Evolutionary conservation across 2,329 filamentous ascomycete genomes (phyloP).

Genomic region (Aspergillus tanneri): DNA sequence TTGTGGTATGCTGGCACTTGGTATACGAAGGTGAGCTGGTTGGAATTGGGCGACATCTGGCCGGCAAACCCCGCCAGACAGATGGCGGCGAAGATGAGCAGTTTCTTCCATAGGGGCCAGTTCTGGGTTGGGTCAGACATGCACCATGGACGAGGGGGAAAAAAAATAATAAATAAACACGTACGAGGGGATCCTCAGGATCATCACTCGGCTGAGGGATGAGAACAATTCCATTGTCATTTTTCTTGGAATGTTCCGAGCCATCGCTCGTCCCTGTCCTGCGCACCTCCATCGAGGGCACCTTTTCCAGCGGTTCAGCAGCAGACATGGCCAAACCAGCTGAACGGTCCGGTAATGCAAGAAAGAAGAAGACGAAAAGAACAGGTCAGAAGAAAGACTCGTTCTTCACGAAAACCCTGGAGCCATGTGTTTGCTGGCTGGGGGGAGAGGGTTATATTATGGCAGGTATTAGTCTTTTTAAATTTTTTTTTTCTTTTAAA

Average conservation of each 20-base stretch:
- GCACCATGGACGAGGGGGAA: background rate
- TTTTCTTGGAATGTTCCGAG: constrained; percentile 1
- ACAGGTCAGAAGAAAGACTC: background rate
- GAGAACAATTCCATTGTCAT: constrained; percentile 7
- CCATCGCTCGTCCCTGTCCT: background rate
- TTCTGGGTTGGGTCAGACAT: constrained; percentile 26
- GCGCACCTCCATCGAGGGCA: constrained; percentile 1
- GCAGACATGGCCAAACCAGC: constrained; percentile 3
- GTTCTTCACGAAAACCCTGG: background rate
- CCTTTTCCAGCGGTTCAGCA: background rate
- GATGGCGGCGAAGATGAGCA: constrained; percentile 32
- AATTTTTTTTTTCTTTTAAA: too few relatives aligned
- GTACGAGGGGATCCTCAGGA: constrained; percentile 31
- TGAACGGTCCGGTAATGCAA: background rate
- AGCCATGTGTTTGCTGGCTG: background rate
- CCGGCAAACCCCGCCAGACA: constrained; percentile 40
- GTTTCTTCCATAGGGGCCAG: constrained; percentile 35
- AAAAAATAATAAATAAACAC: background rate
- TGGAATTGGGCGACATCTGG: constrained; percentile 35
- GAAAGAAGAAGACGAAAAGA: background rate
- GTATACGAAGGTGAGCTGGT: constrained; percentile 37
- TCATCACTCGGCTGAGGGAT: constrained; percentile 33
- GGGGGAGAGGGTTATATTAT: too few relatives aligned
- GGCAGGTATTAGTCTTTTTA: too few relatives aligned
- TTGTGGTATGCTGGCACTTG: constrained; percentile 38